Percentiles rank a stretch among this genome's conserved stretches.
Conservation (phyloP, 2,329 filamentous ascomycete genomes). For the Pseudogymnoascus sp. region DNA sequence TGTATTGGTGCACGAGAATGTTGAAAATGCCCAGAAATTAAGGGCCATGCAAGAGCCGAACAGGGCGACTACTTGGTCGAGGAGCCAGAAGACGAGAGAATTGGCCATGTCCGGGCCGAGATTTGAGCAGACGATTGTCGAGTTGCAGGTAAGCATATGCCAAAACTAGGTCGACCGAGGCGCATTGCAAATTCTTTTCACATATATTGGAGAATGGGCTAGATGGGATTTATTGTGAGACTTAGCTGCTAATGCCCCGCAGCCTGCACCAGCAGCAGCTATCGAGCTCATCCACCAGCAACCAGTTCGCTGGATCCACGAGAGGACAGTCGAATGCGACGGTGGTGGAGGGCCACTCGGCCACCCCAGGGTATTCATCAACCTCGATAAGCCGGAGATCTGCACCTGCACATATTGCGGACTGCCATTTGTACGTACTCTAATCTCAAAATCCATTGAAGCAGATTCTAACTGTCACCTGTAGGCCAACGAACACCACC, state of each 20-base stretch:
- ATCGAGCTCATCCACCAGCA: slow-evolving; percentile 96
- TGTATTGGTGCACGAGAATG: slow-evolving; percentile 43
- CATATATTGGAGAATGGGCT: not conserved
- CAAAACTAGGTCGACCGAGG: not conserved
- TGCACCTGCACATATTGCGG: slow-evolving; percentile 87
- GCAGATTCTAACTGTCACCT: slow-evolving; percentile 10
- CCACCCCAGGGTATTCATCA: slow-evolving; percentile 93
- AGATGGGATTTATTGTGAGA: not conserved
- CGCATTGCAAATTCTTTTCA: not conserved
- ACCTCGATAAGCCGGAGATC: slow-evolving; percentile 95
- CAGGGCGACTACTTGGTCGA: slow-evolving; percentile 69
- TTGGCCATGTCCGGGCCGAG: slow-evolving; percentile 86
- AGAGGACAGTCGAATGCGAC: slow-evolving; percentile 75
- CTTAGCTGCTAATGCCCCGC: slow-evolving; percentile 16
- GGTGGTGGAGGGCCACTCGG: slow-evolving; percentile 85
- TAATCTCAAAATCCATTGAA: not conserved
- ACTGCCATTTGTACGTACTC: slow-evolving; percentile 69
- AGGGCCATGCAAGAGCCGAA: slow-evolving; percentile 69
- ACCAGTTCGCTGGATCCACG: slow-evolving; percentile 84
- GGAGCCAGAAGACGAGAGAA: slow-evolving; percentile 72
- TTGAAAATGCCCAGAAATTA: slow-evolving; percentile 31
- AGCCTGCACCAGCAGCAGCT: slow-evolving; percentile 84
- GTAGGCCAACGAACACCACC: slow-evolving; percentile 85
- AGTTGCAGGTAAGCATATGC: slow-evolving; percentile 62
- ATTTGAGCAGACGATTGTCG: slow-evolving; percentile 96